phyloP scores from a whole-genome alignment of 768 basidiomycete species.

The Floccularia luteovirens region DNA sequence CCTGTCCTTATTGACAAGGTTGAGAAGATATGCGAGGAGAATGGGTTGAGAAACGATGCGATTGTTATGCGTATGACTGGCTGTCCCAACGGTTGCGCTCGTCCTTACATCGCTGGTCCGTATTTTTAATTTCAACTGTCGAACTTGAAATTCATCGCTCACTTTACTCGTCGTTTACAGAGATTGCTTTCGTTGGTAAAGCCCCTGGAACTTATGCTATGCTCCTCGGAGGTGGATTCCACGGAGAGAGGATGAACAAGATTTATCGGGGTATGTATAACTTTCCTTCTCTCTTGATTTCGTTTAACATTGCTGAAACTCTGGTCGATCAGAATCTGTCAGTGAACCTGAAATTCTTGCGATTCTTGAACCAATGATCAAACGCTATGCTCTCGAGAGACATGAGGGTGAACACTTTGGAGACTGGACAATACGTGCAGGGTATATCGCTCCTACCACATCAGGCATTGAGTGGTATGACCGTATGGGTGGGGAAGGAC shows the following conservation, averaged over 20 bases:
- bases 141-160: neutral
- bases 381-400: constrained; percentile 83
- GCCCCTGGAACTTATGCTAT: constrained; percentile 89
- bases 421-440: constrained; percentile 88
- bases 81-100: constrained; percentile 89
- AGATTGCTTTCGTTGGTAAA: constrained; percentile 96
- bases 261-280: constrained; percentile 72
- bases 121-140: constrained; percentile 6
- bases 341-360: constrained; percentile 88
- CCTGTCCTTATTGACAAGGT: constrained; percentile 92
- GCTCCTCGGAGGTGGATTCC: constrained; percentile 94
- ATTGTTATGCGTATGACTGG: constrained; percentile 99
- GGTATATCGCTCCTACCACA: constrained; percentile 82
- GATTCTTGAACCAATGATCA: constrained; percentile 91
- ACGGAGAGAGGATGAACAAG: constrained; percentile 93
- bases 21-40: constrained; percentile 91
- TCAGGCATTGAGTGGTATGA: constrained; percentile 87
- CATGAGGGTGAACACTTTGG: constrained; percentile 88
- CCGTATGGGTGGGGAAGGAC: constrained; percentile 71
- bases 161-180: constrained; percentile 26
- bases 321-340: constrained; percentile 53
- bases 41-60: constrained; percentile 86
- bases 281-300: constrained; percentile 1
- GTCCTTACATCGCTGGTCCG: constrained; percentile 86
- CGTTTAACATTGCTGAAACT: neutral